Percentiles rank a stretch among this genome's conserved stretches.
These are phyloP conservation scores for Metroxylon sagu DNA, from an alignment of 176 grass and related monocot species.

Conservation along the genomic window DNA sequence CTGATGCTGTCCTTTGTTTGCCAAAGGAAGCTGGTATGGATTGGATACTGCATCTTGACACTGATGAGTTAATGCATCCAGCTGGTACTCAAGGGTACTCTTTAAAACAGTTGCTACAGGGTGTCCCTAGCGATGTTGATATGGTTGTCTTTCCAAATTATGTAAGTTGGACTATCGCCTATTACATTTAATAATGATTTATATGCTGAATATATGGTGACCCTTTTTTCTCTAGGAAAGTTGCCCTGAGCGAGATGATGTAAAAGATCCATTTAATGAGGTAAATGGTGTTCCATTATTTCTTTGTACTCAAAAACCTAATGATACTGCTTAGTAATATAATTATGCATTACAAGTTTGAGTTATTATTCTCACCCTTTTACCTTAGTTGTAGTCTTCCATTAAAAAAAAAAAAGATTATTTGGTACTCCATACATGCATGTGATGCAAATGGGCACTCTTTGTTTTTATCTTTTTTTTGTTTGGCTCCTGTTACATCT, in stretches of 20 bases:
- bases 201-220: neutral
- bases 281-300: constrained; percentile 28
- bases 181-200: neutral
- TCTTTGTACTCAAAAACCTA: neutral
- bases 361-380: too few species aligned
- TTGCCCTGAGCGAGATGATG: constrained; percentile 64
- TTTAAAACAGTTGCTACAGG: constrained; percentile 46
- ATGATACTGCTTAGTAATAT: too few species aligned
- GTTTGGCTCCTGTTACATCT: too few species aligned
- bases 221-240: constrained; percentile 58
- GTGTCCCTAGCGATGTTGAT: constrained; percentile 63
- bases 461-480: too few species aligned
- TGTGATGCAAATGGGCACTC: too few species aligned
- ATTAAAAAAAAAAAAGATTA: too few species aligned
- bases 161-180: constrained; percentile 34
- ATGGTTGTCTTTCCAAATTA: constrained; percentile 99
- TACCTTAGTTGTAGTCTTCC: too few species aligned
- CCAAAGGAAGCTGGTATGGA: constrained; percentile 75
- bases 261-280: constrained; percentile 91
- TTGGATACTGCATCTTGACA: constrained; percentile 98
- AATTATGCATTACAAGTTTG: too few species aligned
- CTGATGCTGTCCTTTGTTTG: neutral
- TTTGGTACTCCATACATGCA: too few species aligned
- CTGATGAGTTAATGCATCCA: constrained; percentile 85
- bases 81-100: constrained; percentile 71